These are phyloP conservation scores for Clohesyomyces aquaticus DNA, from an alignment of 495 filamentous ascomycete species.

Conservation along the genomic window DNA sequence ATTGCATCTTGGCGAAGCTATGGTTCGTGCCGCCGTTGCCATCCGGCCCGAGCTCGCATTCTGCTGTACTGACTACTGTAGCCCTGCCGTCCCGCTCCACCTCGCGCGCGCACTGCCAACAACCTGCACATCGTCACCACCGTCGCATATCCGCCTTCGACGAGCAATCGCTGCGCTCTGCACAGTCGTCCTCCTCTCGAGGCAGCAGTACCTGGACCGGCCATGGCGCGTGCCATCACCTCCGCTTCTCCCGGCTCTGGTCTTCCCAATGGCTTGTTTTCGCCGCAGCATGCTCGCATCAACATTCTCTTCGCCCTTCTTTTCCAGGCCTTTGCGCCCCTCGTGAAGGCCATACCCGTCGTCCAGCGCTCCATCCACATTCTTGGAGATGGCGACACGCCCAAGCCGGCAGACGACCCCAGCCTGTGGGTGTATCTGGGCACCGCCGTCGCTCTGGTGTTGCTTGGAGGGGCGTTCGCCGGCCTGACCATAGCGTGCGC, in stretches of 20 bases:
- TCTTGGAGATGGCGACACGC: constrained; percentile 37
- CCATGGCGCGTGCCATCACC: constrained; percentile 30
- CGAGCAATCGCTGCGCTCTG: too few relatives aligned
- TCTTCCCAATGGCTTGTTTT: constrained; percentile 46
- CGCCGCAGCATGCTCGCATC: constrained; percentile 53
- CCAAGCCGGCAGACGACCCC: constrained; percentile 57
- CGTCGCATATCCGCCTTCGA: too few relatives aligned
- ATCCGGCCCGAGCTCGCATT: background rate
- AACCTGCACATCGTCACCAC: too few relatives aligned
- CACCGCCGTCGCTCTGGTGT: constrained; percentile 72
- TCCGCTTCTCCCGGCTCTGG: background rate
- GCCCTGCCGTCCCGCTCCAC: background rate
- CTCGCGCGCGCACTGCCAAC: background rate
- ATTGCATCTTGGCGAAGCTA: background rate
- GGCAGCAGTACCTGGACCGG: background rate
- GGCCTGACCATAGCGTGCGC: constrained; percentile 85
- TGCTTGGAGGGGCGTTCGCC: constrained; percentile 92
- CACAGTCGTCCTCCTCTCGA: background rate
- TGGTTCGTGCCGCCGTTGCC: background rate
- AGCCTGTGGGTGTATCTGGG: constrained; percentile 72
- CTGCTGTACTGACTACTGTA: background rate
- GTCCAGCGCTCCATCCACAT: constrained; percentile 16
- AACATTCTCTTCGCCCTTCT: constrained; percentile 57
- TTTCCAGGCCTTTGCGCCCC: constrained; percentile 55
- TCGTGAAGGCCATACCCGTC: constrained; percentile 34